A percentile compares a stretch with the other conserved stretches of the same genome.
phyloP scores from a whole-genome alignment of 306 rosid species.

The Inga oerstediana region DNA sequence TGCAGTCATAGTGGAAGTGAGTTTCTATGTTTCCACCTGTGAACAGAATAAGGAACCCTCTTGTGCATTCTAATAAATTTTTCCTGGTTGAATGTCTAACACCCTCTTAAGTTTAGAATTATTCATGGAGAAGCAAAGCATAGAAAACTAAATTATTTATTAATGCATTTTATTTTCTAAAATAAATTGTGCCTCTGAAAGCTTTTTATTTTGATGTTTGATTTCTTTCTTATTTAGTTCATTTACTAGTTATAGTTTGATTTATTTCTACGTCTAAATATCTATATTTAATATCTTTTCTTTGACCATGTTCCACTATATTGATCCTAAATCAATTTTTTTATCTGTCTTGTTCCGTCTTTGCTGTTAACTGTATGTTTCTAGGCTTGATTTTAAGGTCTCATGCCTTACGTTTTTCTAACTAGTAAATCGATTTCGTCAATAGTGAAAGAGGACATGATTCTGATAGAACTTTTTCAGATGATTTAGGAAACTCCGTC shows the following conservation, averaged over 20 bases:
- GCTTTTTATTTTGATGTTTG: not conserved
- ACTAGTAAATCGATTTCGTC: too few relatives aligned
- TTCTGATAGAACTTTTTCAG: too few relatives aligned
- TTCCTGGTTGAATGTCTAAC: not conserved
- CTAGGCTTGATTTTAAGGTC: too few relatives aligned
- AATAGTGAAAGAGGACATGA: too few relatives aligned
- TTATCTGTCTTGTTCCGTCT: not conserved
- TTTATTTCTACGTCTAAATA: not conserved
- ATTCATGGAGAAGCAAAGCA: slow-evolving; percentile 8
- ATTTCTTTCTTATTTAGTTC: not conserved
- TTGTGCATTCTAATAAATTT: slow-evolving; percentile 22
- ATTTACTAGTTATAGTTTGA: not conserved
- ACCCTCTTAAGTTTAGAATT: not conserved
- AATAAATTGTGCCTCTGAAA: not conserved
- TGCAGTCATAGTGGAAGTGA: slow-evolving; percentile 94
- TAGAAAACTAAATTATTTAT: not conserved
- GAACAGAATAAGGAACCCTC: slow-evolving; percentile 23
- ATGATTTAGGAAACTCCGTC: too few relatives aligned
- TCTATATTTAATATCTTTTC: not conserved
- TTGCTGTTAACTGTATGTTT: not conserved
- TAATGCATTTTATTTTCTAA: not conserved
- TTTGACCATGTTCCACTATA: not conserved
- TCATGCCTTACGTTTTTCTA: too few relatives aligned
- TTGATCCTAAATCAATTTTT: not conserved
- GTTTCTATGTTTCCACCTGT: slow-evolving; percentile 35